These are phyloP conservation scores for Fusarium albidum DNA, from an alignment of 2,329 filamentous ascomycete genomes.

Conservation along the genomic window DNA sequence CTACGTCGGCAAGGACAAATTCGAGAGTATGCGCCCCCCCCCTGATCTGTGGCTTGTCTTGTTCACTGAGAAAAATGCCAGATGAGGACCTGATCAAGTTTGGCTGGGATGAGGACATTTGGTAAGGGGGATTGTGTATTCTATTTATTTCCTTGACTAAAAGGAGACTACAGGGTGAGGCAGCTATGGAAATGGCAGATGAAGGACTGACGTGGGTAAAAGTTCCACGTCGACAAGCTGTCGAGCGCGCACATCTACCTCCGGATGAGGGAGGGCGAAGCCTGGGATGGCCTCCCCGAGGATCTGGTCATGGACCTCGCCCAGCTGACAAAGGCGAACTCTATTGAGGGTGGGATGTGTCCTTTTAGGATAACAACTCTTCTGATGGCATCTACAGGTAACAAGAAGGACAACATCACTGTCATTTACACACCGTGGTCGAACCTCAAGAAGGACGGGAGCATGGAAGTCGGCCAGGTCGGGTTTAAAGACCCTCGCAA, in stretches of 20 bases:
- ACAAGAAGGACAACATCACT: constrained; percentile 98
- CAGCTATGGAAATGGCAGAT: too few species aligned
- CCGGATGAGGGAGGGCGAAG: constrained; percentile 77
- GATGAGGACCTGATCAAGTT: constrained; percentile 97
- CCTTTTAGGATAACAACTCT: too few species aligned
- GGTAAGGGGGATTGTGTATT: constrained; percentile 73
- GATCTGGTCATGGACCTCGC: constrained; percentile 85
- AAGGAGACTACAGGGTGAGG: constrained; percentile 32
- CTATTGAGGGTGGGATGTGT: constrained; percentile 98
- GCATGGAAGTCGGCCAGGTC: constrained; percentile 95
- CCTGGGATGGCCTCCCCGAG: constrained; percentile 83
- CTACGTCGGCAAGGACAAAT: constrained; percentile 99
- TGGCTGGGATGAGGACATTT: constrained; percentile 95
- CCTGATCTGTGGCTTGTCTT: too few species aligned
- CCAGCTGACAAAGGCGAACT: constrained; percentile 99
- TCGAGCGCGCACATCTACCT: constrained; percentile 97
- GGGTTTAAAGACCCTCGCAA: constrained; percentile 89
- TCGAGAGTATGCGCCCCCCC: constrained; percentile 78
- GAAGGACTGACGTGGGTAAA: constrained; percentile 1
- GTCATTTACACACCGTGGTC: constrained; percentile 98
- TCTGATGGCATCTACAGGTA: too few species aligned
- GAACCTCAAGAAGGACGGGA: constrained; percentile 93
- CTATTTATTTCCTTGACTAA: not conserved
- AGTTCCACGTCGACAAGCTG: constrained; percentile 98
- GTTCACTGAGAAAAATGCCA: constrained; percentile 58